phyloP scores from a whole-genome alignment of 2,329 filamentous ascomycete genomes.

The Paracoccidioides brasiliensis region DNA sequence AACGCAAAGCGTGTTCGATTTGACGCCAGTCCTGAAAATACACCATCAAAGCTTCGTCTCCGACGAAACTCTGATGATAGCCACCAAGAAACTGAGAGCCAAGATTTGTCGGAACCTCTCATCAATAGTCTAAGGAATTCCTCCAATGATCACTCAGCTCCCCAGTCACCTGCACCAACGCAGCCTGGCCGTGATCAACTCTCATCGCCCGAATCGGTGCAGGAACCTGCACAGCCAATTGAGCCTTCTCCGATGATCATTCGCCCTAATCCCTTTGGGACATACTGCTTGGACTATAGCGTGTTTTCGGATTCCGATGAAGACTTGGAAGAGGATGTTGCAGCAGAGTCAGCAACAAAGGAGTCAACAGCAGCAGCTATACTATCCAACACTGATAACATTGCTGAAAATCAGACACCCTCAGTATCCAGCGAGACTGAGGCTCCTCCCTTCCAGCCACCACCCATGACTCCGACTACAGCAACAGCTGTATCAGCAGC shows the following conservation, averaged over 20 bases:
- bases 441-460: background rate
- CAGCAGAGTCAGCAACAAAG: background rate
- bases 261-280: slow-evolving; percentile 8
- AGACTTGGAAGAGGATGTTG: background rate
- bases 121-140: background rate
- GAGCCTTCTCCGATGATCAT: background rate
- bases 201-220: background rate
- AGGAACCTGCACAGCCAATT: background rate
- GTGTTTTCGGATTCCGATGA: slow-evolving; percentile 15
- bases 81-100: background rate
- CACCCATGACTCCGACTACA: no score
- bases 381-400: background rate
- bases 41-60: slow-evolving; percentile 20
- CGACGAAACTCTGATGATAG: background rate
- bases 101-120: background rate
- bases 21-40: slow-evolving; percentile 22
- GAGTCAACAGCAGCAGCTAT: background rate
- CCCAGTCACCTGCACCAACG: background rate
- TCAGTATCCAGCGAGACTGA: background rate
- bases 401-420: background rate
- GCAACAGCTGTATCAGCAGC: no score
- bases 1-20: slow-evolving; percentile 23
- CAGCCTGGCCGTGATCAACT: background rate
- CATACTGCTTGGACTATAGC: slow-evolving; percentile 22
- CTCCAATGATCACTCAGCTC: background rate